Conservation (phyloP, 768 basidiomycete genomes). For the Cystofilobasidium capitatum region DNA sequence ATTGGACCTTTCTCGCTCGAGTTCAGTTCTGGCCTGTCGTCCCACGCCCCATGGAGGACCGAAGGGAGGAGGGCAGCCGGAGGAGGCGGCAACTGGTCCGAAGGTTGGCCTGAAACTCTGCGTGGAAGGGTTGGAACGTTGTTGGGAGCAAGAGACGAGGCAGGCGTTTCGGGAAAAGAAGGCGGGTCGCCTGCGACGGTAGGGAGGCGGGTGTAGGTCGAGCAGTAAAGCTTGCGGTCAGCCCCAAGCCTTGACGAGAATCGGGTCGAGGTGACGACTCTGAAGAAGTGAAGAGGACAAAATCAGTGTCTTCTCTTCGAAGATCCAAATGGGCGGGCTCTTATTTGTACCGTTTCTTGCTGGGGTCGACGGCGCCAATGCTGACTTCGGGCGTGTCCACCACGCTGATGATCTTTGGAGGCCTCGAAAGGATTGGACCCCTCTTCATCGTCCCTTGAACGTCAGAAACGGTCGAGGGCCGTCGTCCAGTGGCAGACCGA, state of each 20-base stretch:
- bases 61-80: neutral
- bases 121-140: too few relatives aligned
- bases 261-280: constrained; percentile 14
- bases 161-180: neutral
- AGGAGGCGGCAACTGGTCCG: neutral
- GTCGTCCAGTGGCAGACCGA: too few relatives aligned
- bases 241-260: constrained; percentile 8
- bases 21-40: neutral
- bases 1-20: neutral
- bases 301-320: neutral
- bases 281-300: neutral
- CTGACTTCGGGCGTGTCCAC: constrained; percentile 5
- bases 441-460: constrained; percentile 1
- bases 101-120: too few relatives aligned
- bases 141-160: too few relatives aligned
- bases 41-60: constrained; percentile 1
- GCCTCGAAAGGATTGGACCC: neutral
- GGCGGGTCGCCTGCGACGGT: neutral
- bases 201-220: neutral
- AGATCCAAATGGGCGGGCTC: too few relatives aligned
- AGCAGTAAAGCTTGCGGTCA: constrained; percentile 7
- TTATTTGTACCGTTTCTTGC: neutral
- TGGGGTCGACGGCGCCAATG: constrained; percentile 12
- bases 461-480: neutral
- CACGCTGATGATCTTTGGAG: neutral